Conservation (phyloP, 2,329 filamentous ascomycete species). For the Pseudogymnoascus sp. region DNA sequence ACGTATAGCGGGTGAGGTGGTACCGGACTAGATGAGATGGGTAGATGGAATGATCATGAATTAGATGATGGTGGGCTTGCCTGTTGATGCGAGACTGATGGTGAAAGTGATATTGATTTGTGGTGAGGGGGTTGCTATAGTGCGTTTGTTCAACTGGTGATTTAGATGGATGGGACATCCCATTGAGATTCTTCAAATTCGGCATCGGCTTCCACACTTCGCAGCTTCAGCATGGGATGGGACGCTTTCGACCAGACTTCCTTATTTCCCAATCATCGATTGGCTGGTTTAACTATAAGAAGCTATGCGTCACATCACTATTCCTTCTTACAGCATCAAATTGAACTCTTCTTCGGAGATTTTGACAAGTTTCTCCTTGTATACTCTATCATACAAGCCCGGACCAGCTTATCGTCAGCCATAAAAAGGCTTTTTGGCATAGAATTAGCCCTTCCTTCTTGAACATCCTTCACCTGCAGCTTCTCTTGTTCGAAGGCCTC, state of each 20-base stretch:
- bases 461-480: neutral
- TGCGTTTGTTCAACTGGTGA: neutral
- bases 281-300: no score
- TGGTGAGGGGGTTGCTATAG: neutral
- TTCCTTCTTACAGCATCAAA: neutral
- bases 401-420: neutral
- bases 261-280: no score
- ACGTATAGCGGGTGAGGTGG: neutral
- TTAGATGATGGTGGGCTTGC: neutral
- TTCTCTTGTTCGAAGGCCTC: neutral
- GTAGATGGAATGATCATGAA: constrained; percentile 5
- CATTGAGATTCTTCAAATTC: neutral
- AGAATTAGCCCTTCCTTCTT: neutral
- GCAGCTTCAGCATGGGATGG: neutral
- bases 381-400: neutral
- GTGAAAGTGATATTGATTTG: neutral
- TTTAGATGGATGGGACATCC: neutral
- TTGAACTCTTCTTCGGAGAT: neutral
- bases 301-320: neutral
- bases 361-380: neutral
- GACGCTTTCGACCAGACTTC: neutral
- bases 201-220: neutral
- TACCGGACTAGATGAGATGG: neutral
- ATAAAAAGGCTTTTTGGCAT: neutral
- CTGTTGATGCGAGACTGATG: neutral